Evolutionary conservation across 116 monocot genomes (phyloP), one percentile per base, ranked within the genome.

Genomic region (Posidonia oceanica): DNA sequence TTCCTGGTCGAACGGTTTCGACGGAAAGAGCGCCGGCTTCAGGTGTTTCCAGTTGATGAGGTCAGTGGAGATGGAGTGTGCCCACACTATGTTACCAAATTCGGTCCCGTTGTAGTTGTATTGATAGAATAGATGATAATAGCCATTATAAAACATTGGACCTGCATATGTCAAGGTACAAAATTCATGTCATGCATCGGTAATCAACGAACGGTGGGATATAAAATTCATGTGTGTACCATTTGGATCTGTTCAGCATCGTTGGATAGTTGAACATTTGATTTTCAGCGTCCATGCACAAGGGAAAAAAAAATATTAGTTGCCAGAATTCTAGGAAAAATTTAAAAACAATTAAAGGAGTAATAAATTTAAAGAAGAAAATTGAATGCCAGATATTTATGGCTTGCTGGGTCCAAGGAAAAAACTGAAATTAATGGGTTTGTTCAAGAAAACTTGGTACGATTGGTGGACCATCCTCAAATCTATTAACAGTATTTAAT

Each of bases 101-200:
- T 79, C 73, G 6, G 89, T 76, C 10, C 74, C 69, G n/a, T 83
- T 65, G 18, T 82, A 83, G 69, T 85, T 89, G 79, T 81, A 85
- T 71, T 89, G 89, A 69, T 89, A 89, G 83, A 89, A 89, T 22
- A 89, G 70, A 54, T 89, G 89, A 76, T 89, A 89, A 64, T 80
- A 29, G 6, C 88, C 88, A 4, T 84, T 88, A 75, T 75, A 88
- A 78, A 85, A 88, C 84, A 88, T 78, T 11, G 88, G 88, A 4
- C 80, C 88, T 87, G 87, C 58, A 29, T 29, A 29, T 29, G 29
- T 29, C 29, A 29, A 29, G 1, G 29, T 29, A 29, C 29, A 29
- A 0, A 29, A 29, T 29, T 29, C 29, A 29, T 29, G 29, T 29
- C 29, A 29, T 29, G 29, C 29, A 29, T 29, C 29, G 1, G 29